Base-by-base conservation (phyloP, 2,329 filamentous ascomycete genomes). In the Ascochyta viciae-villosae region DNA sequence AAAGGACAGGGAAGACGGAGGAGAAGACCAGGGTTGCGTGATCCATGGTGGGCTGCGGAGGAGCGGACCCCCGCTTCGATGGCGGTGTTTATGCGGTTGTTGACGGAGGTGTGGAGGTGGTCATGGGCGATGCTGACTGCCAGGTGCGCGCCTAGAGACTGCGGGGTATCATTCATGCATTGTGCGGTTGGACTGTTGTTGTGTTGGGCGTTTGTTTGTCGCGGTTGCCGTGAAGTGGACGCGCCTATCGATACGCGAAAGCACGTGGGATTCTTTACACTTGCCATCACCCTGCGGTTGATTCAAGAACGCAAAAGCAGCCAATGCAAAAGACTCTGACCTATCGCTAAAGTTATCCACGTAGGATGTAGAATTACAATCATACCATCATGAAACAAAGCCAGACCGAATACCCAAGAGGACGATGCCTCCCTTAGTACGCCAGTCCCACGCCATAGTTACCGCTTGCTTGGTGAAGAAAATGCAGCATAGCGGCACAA, bases 1-100 rank as follows among this genome's bases (percentile, higher is more conserved):
- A 73, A 24, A 75, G 72, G 10, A 74, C 65, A 15, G 79, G 76
- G 60, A 82, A 82, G 56, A 82, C 73, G 33, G 80, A 79, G 34
- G 72, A 68, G 71, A 81, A 79, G 61, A 78, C 65, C 41, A 70
- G 66, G 45, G 63, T 71, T 35, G 62, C 58, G 59, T 74, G 68
- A 54, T 76, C 70, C 73, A 76, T 76, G 39, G 62, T 27, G 34
- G 22, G 19, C 24, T 41, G 45, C 57, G 58, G 62, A 61, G 50
- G 40, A 53, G 57, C 46, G 50, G 53, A 59, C 60, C 64, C 64
- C 67, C 61, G 49, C 66, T 60, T 52, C 39, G 50, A 45, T 37
- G 42, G 58, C 58, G 40, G 45, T 54, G 61, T 58, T 54, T 54
- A 54, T 42, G 45, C 26, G 22, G 22, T 26, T 24, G 43, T 47